Evolutionary conservation across 495 filamentous ascomycete genomes (phyloP).

Genomic region (Trichoderma reesei): DNA sequence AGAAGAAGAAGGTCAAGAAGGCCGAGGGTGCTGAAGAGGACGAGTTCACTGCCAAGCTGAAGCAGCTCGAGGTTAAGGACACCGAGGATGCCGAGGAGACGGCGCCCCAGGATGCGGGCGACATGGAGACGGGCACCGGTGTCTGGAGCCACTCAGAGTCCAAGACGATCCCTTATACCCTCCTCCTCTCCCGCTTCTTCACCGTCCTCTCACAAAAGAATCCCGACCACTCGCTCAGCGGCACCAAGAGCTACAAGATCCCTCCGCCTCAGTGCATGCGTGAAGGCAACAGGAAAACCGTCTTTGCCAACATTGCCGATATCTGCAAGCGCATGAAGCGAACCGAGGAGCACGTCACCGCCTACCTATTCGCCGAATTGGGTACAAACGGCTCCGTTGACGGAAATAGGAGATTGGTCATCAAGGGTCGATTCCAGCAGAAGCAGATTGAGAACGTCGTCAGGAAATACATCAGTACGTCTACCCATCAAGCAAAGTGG

Average conservation of each 20-base stretch:
- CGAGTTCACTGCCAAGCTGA: slow-evolving; percentile 48
- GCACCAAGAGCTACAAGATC: slow-evolving; percentile 93
- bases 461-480: slow-evolving; percentile 84
- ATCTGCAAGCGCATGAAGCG: slow-evolving; percentile 77
- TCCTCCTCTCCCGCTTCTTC: slow-evolving; percentile 85
- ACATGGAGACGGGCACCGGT: slow-evolving; percentile 82
- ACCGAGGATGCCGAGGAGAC: slow-evolving; percentile 50
- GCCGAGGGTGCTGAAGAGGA: slow-evolving; percentile 54
- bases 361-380: slow-evolving; percentile 95
- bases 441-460: slow-evolving; percentile 96
- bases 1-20: slow-evolving; percentile 92
- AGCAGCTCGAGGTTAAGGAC: slow-evolving; percentile 70
- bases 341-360: slow-evolving; percentile 90
- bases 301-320: slow-evolving; percentile 82
- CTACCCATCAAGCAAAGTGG: background rate
- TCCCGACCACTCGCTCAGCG: slow-evolving; percentile 81
- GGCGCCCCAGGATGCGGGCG: slow-evolving; percentile 48
- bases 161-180: slow-evolving; percentile 68
- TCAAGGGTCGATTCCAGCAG: slow-evolving; percentile 98
- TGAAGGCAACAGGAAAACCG: slow-evolving; percentile 99
- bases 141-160: slow-evolving; percentile 81
- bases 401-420: slow-evolving; percentile 84
- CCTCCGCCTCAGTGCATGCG: slow-evolving; percentile 97
- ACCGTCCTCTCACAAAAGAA: slow-evolving; percentile 83
- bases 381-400: slow-evolving; percentile 92